Evolutionary conservation across 169 alveolate species (phyloP), one percentile per base, ranked within the genome.

Genomic region (Besnoitia besnoiti): DNA sequence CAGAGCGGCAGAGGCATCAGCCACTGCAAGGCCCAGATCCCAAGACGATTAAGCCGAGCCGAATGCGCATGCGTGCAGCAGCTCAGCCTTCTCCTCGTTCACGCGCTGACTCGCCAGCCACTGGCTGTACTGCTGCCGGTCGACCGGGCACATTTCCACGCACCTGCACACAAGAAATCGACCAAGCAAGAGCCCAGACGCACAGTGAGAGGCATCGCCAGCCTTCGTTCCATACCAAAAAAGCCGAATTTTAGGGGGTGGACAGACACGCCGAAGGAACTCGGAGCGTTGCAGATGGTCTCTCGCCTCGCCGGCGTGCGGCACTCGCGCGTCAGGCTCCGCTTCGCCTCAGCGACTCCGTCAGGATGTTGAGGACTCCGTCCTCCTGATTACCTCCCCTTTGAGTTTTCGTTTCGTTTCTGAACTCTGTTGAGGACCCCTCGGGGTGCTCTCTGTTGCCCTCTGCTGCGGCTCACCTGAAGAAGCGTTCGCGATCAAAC

Each of bases 1-100:
- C n/a, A n/a, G n/a, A n/a, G n/a, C n/a, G n/a, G n/a, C n/a, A n/a
- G n/a, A n/a, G n/a, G n/a, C n/a, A n/a, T n/a, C n/a, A n/a, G n/a
- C n/a, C n/a, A n/a, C n/a, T n/a, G n/a, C n/a, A n/a, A n/a, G n/a
- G n/a, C n/a, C n/a, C n/a, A n/a, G n/a, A n/a, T n/a, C n/a, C n/a
- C n/a, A n/a, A n/a, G n/a, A n/a, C n/a, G n/a, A n/a, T n/a, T n/a
- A n/a, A n/a, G n/a, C n/a, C n/a, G n/a, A n/a, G n/a, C n/a, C n/a
- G n/a, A n/a, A n/a, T 16, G 67, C 24, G 12, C 33, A 55, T 19
- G 67, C 67, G 30, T 55, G n/a, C 33, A 87, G 84, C 5, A 87
- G 92, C 40, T 87, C 84, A n/a, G 92, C 44, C 67, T 87, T 87
- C 84, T 87, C 92, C 12, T 87, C 92, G 35, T n/a, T n/a, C 49